Base-by-base conservation (phyloP, 2,329 filamentous ascomycete species). In the Cladophialophora psammophila region DNA sequence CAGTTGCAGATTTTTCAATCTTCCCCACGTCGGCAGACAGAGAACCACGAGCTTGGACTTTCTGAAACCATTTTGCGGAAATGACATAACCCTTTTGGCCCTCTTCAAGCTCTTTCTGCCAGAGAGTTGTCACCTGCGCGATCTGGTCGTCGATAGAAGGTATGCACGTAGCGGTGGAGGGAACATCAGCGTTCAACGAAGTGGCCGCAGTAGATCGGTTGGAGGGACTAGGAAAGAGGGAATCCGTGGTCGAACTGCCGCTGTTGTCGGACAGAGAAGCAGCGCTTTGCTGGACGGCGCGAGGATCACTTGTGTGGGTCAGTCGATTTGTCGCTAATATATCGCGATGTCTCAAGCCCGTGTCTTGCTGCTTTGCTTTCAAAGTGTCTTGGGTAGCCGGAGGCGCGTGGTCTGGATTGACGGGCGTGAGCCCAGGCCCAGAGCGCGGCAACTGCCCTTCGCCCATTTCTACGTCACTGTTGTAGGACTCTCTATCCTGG, bases 71-170 rank as follows among this genome's bases (percentile, higher is more conserved):
- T 66, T 84, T 84, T 59, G 85, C 86, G 1, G 94, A 96, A 4
- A 98, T 87, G 20, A 96, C 80, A 73, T 90, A 97, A 13, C 90
- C 91, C 63, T 87, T 85, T 66, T 91, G 87, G n/a, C 90, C 90
- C 69, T 94, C 91, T 6, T 65, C 63, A n/a, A 89, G 77, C 7
- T 86, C 83, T 55, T 85, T 82, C 40, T 77, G 73, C 75, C 77
- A 72, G 32, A 94, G 79, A 36, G 84, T 83, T 73, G 87, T 85
- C 59, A 97, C 92, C 42, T 87, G 87, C 65, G 85, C 86, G 66
- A 97, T 88, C 78, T 97, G 94, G 56, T 88, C 85, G 71, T 92
- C 89, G 69, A 88, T 81, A 3, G 83, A 78, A 12, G 83, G 85
- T 36, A 73, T 66, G 1, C 75, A 73, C 8, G 76, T 61, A 36